A percentile compares a stretch with the other conserved stretches of the same genome.
Conservation (phyloP, 1,284 basidiomycete genomes). For the Puccinia hordei region DNA sequence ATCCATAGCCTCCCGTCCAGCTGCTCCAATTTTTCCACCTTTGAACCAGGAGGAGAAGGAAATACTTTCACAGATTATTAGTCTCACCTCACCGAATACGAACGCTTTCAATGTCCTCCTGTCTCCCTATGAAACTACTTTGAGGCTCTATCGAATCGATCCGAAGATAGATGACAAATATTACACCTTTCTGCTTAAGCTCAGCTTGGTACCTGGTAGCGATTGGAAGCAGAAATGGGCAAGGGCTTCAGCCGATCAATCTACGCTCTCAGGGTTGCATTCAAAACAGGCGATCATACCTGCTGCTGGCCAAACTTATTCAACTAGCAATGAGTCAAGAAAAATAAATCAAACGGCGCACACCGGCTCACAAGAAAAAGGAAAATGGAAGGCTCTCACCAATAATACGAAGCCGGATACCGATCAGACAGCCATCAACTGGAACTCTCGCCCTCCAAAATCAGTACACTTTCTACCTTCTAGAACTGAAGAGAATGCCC, state of each 20-base stretch:
- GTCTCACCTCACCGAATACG: slow-evolving; percentile 36
- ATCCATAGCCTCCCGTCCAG: slow-evolving; percentile 7
- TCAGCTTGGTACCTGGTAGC: slow-evolving; percentile 42
- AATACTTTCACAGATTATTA: slow-evolving; percentile 32
- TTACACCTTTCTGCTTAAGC: slow-evolving; percentile 42
- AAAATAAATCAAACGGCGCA: background rate
- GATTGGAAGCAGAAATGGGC: slow-evolving; percentile 50
- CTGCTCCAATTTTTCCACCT: slow-evolving; percentile 10
- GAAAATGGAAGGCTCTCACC: background rate
- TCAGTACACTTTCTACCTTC: slow-evolving; percentile 44
- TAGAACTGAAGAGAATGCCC: background rate
- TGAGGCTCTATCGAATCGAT: slow-evolving; percentile 35
- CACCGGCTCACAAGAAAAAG: background rate
- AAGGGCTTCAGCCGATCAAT: background rate
- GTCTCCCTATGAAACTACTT: slow-evolving; percentile 28
- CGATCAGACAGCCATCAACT: background rate
- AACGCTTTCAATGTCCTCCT: slow-evolving; percentile 45
- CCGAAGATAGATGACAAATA: slow-evolving; percentile 42
- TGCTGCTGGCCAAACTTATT: background rate
- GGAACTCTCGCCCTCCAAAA: background rate
- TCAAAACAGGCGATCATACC: background rate
- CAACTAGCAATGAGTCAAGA: background rate
- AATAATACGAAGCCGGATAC: background rate
- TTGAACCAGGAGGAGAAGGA: slow-evolving; percentile 24
- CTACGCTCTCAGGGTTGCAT: background rate